Base-by-base conservation (phyloP, 371 early-diverging fungal species). In the Mucor saturninus region DNA sequence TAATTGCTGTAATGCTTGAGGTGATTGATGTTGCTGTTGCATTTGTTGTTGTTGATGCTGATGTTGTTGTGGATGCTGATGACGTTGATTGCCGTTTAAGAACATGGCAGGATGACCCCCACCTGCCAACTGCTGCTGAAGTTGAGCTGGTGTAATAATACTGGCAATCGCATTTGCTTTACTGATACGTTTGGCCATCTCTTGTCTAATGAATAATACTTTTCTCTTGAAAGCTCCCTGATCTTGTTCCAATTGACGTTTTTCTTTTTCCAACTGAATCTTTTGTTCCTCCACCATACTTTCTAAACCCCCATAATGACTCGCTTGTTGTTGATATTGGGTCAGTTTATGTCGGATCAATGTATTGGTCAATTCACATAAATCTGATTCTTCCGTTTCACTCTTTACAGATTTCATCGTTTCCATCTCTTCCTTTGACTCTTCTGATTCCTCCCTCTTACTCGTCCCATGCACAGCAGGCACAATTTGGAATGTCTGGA, bases 271-370 rank as follows among this genome's bases (percentile, higher is more conserved):
- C 7, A 75, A 65, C 21, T 89, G 64, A 6, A 77, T 78, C 68
- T 97, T 97, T 73, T 71, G 60, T 48, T 74, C 67, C 39, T 78
- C 77, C 5, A 75, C 71, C 13, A 90, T 68, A 7, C 75, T 79
- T 70, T 97, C 97, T 68, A 96, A 65, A 60, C 90, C 91, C 56
- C 93, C 91, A 68, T 95, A 95, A 64, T 95, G 91, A 76, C 81
- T 75, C 90, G 81, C 67, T 90, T 94, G 56, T 86, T 76, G 67
- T 90, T 91, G 66, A 52, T 95, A 79, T 67, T 93, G 91, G 62
- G 80, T 79, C 49, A 94, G 55, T 70, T 98, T 95, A 40, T 84
- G 68, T 52, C 92, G 87, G 46, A 96, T 83, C 1, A 91, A 80
- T 35, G 80, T 81, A 30, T 86, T 80, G 13, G 91, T 86, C 59